These are phyloP conservation scores for Agarophyton chilense DNA, from an alignment of 23 red algal genomes.

Conservation along the genomic window DNA sequence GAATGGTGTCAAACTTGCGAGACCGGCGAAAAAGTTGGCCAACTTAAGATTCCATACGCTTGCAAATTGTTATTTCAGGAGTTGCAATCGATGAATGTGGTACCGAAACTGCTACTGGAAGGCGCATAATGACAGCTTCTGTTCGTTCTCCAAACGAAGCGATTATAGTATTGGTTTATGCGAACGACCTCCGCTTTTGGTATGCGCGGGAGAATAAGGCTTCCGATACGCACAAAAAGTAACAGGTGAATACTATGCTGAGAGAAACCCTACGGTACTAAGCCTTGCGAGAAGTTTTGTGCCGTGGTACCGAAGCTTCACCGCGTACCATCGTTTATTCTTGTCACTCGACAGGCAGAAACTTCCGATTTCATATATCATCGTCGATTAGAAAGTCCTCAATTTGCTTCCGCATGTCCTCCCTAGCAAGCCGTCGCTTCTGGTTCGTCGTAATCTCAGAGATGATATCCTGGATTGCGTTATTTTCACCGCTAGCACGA, in stretches of 20 bases:
- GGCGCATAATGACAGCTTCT: conserved; percentile 45
- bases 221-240: too few relatives aligned
- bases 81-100: conserved; percentile 97
- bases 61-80: conserved; percentile 99
- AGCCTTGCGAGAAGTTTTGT: too few relatives aligned
- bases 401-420: conserved; percentile 26
- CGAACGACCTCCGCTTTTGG: too few relatives aligned
- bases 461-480: background rate
- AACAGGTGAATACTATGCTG: too few relatives aligned
- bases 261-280: too few relatives aligned
- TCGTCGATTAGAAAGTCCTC: conserved; percentile 4
- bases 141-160: too few relatives aligned
- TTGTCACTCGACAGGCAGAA: background rate
- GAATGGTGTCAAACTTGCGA: conserved; percentile 90
- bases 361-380: background rate
- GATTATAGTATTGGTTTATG: too few relatives aligned
- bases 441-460: background rate
- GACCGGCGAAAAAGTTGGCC: conserved; percentile 51
- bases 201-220: too few relatives aligned
- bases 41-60: conserved; percentile 94
- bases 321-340: background rate
- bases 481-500: background rate
- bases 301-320: background rate
- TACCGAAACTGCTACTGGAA: conserved; percentile 73
- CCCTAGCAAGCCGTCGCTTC: background rate